A percentile compares a stretch with the other conserved stretches of the same genome.
phyloP scores from a whole-genome alignment of 139 green algal genomes.

The Haematococcus sp. region DNA sequence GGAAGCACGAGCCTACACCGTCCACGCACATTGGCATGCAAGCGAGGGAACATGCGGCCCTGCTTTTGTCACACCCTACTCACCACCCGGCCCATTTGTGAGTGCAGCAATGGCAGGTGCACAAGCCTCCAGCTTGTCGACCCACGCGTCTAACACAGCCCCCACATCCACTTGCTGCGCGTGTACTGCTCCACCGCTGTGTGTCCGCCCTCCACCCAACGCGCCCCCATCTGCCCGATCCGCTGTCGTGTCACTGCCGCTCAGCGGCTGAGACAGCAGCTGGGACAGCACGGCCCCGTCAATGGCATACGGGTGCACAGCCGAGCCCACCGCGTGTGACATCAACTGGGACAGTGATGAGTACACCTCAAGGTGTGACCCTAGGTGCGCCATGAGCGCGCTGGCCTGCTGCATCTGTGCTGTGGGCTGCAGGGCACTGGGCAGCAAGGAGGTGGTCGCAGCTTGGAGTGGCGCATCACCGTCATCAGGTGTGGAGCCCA shows the following conservation, averaged over 20 bases:
- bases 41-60: no score
- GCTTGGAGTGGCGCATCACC: background rate
- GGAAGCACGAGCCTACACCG: no score
- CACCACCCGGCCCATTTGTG: no score
- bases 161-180: no score
- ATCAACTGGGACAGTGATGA: background rate
- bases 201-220: no score
- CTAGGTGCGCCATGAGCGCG: slow-evolving; percentile 1
- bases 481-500: background rate
- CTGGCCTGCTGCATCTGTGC: background rate
- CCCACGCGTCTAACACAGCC: no score
- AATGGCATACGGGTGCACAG: background rate
- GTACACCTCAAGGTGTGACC: slow-evolving; percentile 3
- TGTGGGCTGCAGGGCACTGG: background rate
- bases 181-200: no score
- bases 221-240: no score
- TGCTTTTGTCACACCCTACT: no score
- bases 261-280: background rate
- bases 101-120: no score
- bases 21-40: no score
- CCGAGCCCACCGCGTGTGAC: background rate
- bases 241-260: background rate
- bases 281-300: slow-evolving; percentile 2
- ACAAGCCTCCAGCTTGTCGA: no score
- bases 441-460: background rate